Evolutionary conservation across 768 basidiomycete genomes (phyloP).

Genomic region (Mycena galopus): DNA sequence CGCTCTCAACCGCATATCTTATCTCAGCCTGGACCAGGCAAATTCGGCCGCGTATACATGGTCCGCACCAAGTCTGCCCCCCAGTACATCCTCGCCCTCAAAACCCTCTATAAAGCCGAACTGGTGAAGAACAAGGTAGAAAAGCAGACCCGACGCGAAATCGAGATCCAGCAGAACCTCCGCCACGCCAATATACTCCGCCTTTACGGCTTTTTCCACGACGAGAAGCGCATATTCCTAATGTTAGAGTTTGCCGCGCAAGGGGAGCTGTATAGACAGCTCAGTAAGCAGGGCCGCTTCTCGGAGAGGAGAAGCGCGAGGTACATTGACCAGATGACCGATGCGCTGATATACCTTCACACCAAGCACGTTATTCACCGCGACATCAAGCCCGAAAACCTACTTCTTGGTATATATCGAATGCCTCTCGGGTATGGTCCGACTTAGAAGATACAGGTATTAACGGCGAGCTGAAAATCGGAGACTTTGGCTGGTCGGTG

Average conservation of each 20-base stretch:
- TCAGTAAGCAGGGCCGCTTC: constrained; percentile 88
- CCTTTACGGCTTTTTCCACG: constrained; percentile 98
- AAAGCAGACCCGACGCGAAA: constrained; percentile 97
- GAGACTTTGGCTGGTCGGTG: constrained; percentile 96
- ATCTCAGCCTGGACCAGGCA: constrained; percentile 63
- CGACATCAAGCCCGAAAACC: constrained; percentile 99
- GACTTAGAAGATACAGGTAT: constrained; percentile 48
- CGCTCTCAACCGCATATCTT: neutral
- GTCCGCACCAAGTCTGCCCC: constrained; percentile 92
- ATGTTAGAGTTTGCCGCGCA: constrained; percentile 99
- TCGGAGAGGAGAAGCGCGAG: constrained; percentile 88
- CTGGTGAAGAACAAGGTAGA: constrained; percentile 92
- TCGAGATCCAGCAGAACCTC: constrained; percentile 97
- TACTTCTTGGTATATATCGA: constrained; percentile 75
- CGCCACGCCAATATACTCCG: constrained; percentile 95
- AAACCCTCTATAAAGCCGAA: constrained; percentile 97
- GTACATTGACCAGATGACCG: constrained; percentile 98
- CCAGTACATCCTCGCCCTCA: constrained; percentile 95
- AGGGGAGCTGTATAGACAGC: constrained; percentile 97
- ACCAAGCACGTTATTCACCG: constrained; percentile 97
- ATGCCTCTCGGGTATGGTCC: neutral
- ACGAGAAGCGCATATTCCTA: constrained; percentile 96
- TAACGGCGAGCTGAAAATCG: constrained; percentile 97
- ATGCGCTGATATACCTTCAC: constrained; percentile 93
- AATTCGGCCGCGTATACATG: constrained; percentile 99